A percentile compares a stretch with the other conserved stretches of the same genome.
Conservation (phyloP, 345 rosid species). For the Eucalyptus microcorys region DNA sequence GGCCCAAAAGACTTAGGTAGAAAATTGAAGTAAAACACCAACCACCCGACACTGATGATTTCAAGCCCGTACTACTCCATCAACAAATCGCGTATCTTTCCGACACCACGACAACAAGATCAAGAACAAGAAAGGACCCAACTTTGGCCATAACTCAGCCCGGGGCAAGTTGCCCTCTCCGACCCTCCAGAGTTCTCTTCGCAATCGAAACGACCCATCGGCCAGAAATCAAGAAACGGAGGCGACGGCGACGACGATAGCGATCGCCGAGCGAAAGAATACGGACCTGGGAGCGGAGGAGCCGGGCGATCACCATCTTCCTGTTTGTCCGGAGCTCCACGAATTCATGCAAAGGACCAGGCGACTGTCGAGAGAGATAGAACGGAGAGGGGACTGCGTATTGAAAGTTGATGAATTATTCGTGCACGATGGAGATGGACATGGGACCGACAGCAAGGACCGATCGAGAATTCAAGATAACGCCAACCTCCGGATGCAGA, state of each 20-base stretch:
- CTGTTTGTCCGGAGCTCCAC: neutral
- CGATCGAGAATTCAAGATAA: neutral
- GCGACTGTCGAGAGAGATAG: neutral
- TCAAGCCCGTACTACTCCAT: neutral
- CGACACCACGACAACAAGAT: neutral
- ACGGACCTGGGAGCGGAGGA: neutral
- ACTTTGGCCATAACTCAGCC: neutral
- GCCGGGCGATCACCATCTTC: neutral
- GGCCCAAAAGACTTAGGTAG: fast-evolving
- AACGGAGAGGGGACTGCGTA: neutral
- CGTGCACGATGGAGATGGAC: neutral
- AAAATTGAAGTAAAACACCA: neutral
- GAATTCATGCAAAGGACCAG: neutral
- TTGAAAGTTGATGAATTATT: neutral
- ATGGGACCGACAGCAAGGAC: neutral
- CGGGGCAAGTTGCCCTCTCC: neutral
- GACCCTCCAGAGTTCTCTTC: neutral
- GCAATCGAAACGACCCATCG: neutral
- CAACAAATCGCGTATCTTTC: neutral
- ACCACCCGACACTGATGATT: neutral
- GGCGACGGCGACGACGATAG: neutral
- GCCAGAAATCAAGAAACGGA: neutral
- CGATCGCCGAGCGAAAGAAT: neutral
- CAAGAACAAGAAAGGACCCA: neutral
- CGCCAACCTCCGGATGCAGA: neutral